Evolutionary conservation across 1,284 basidiomycete species (phyloP).

Genomic region (Sphaerobolus stellatus): DNA sequence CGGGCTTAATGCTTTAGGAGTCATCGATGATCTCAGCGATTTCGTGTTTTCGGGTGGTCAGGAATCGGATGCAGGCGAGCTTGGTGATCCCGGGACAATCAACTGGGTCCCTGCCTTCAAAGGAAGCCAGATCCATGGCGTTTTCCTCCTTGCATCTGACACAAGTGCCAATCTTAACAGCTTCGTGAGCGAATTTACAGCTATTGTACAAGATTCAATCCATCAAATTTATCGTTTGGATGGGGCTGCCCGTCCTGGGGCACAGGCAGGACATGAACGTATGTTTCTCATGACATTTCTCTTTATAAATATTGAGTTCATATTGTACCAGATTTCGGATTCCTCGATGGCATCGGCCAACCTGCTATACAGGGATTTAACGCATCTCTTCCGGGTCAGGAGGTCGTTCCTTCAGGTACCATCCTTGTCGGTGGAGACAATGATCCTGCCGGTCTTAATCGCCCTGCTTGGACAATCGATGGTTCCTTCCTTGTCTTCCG

Average conservation of each 20-base stretch:
- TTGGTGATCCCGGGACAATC: slow-evolving; percentile 25
- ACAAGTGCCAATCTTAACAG: neutral
- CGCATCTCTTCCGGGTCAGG: slow-evolving; percentile 3
- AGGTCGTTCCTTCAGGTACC: slow-evolving; percentile 13
- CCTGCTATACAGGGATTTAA: slow-evolving; percentile 17
- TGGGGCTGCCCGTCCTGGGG: slow-evolving; percentile 16
- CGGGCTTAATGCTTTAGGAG: slow-evolving; percentile 33
- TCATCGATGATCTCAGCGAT: slow-evolving; percentile 36
- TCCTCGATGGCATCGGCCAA: slow-evolving; percentile 18
- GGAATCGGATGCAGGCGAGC: slow-evolving; percentile 24
- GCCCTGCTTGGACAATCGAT: slow-evolving; percentile 14
- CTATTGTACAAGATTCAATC: slow-evolving; percentile 4
- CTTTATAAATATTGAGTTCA: too few relatives aligned
- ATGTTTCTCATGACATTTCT: neutral
- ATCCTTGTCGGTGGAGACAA: slow-evolving; percentile 5
- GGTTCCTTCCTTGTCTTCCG: slow-evolving; percentile 16
- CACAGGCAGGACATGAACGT: slow-evolving; percentile 19
- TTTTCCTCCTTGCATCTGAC: slow-evolving; percentile 19
- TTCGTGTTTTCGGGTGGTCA: slow-evolving; percentile 33
- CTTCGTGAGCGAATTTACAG: neutral
- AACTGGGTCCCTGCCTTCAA: slow-evolving; percentile 21
- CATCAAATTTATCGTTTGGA: slow-evolving; percentile 3
- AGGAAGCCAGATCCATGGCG: slow-evolving; percentile 18
- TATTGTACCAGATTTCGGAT: slow-evolving; percentile 17
- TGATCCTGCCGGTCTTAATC: neutral